phyloP scores from a whole-genome alignment of 2,329 filamentous ascomycete genomes.

The Colletotrichum higginsianum region DNA sequence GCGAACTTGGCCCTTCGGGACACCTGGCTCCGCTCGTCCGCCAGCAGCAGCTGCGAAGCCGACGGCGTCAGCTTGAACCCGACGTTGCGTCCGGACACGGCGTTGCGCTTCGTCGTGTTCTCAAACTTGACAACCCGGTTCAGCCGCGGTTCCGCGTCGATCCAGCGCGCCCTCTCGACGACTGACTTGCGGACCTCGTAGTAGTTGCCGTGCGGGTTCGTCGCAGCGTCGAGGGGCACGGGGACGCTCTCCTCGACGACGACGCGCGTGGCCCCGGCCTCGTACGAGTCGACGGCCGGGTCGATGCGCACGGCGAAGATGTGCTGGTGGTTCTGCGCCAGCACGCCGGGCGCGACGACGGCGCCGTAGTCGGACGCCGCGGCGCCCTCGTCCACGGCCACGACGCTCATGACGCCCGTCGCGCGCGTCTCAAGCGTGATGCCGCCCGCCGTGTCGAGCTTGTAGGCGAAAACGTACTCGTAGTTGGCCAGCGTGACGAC shows the following conservation, averaged over 20 bases:
- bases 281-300: slow-evolving; percentile 69
- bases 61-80: slow-evolving; percentile 65
- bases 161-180: slow-evolving; percentile 61
- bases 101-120: slow-evolving; percentile 61
- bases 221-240: slow-evolving; percentile 60
- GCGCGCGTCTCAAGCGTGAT: slow-evolving; percentile 75
- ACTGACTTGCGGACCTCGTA: slow-evolving; percentile 68
- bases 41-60: slow-evolving; percentile 63
- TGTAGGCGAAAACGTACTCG: slow-evolving; percentile 71
- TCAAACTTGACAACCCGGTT: slow-evolving; percentile 67
- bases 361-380: slow-evolving; percentile 69
- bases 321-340: slow-evolving; percentile 81
- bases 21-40: slow-evolving; percentile 60
- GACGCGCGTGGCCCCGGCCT: slow-evolving; percentile 65
- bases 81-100: slow-evolving; percentile 63
- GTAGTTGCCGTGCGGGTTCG: slow-evolving; percentile 74
- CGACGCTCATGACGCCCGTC: slow-evolving; percentile 75
- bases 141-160: slow-evolving; percentile 67
- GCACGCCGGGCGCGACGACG: slow-evolving; percentile 73
- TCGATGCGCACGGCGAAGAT: slow-evolving; percentile 77
- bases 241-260: slow-evolving; percentile 56
- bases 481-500: slow-evolving; percentile 81
- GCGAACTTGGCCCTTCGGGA: slow-evolving; percentile 62
- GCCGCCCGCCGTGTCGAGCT: slow-evolving; percentile 73
- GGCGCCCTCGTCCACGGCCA: slow-evolving; percentile 70